These are phyloP conservation scores for Agaricus blazei DNA, from an alignment of 768 basidiomycete species.

Conservation along the genomic window DNA sequence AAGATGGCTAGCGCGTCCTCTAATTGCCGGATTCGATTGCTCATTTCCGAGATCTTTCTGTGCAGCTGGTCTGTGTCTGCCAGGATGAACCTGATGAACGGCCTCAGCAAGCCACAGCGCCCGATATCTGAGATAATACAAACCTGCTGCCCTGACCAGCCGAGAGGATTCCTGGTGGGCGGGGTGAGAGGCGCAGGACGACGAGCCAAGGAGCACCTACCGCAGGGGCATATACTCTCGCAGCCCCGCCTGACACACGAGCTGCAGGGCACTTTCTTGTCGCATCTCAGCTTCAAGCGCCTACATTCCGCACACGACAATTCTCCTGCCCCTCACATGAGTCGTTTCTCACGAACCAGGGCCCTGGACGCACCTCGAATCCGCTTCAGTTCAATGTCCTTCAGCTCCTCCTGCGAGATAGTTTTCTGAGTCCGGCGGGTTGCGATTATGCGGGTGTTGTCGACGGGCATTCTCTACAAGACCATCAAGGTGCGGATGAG, in stretches of 20 bases:
- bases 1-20: slow-evolving; percentile 64
- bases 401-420: slow-evolving; percentile 45
- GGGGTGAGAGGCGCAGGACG: background rate
- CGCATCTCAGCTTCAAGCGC: slow-evolving; percentile 45
- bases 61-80: slow-evolving; percentile 65
- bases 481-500: background rate
- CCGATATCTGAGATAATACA: slow-evolving; percentile 4
- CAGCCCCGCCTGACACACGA: slow-evolving; percentile 54
- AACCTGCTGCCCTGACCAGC: slow-evolving; percentile 49
- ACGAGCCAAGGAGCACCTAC: slow-evolving; percentile 20
- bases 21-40: slow-evolving; percentile 60
- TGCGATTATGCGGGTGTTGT: slow-evolving; percentile 32
- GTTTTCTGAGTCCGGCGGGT: slow-evolving; percentile 36
- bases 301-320: slow-evolving; percentile 52
- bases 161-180: slow-evolving; percentile 36
- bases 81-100: slow-evolving; percentile 47
- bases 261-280: slow-evolving; percentile 46
- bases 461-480: slow-evolving; percentile 34
- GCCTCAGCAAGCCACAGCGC: background rate
- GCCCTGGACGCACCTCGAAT: slow-evolving; percentile 30
- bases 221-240: slow-evolving; percentile 61
- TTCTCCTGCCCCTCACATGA: slow-evolving; percentile 29
- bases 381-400: slow-evolving; percentile 48
- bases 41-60: slow-evolving; percentile 61
- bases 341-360: background rate